Evolutionary conservation across 1,139 yeast genomes (phyloP).

Genomic region (Pichia cactophila): DNA sequence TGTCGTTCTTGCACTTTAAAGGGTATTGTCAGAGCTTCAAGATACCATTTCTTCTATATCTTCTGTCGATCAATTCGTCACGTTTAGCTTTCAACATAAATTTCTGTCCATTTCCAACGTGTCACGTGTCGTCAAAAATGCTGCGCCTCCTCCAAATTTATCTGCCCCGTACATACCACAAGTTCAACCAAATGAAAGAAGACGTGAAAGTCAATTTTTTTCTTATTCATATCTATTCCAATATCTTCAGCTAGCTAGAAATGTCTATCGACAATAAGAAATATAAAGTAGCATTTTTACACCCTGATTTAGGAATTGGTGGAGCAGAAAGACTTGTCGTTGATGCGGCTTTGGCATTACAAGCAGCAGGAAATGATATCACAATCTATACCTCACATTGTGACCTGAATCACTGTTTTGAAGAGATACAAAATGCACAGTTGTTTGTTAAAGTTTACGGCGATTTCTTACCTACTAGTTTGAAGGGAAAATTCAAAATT

Average conservation of each 20-base stretch:
- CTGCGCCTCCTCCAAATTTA: neutral
- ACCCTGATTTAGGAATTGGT: conserved; percentile 94
- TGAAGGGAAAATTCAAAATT: conserved; percentile 64
- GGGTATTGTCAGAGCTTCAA: no score
- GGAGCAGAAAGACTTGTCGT: conserved; percentile 96
- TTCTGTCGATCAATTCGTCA: neutral
- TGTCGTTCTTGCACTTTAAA: no score
- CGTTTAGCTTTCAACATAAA: neutral
- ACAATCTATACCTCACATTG: conserved; percentile 83
- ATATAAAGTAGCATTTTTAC: conserved; percentile 64
- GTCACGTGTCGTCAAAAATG: neutral
- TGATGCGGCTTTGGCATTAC: conserved; percentile 88
- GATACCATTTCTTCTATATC: neutral
- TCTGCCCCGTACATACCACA: neutral
- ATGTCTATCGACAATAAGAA: neutral
- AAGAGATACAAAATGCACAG: conserved; percentile 58
- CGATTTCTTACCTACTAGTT: conserved; percentile 67
- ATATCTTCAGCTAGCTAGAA: no score
- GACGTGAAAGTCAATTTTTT: no score
- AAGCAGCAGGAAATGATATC: conserved; percentile 58
- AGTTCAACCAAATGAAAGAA: no score
- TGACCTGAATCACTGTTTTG: conserved; percentile 80
- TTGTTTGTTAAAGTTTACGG: conserved; percentile 70
- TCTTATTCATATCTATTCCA: no score
- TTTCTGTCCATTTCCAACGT: neutral